phyloP scores from a whole-genome alignment of 345 rosid genomes.

The Erodium maritimum region DNA sequence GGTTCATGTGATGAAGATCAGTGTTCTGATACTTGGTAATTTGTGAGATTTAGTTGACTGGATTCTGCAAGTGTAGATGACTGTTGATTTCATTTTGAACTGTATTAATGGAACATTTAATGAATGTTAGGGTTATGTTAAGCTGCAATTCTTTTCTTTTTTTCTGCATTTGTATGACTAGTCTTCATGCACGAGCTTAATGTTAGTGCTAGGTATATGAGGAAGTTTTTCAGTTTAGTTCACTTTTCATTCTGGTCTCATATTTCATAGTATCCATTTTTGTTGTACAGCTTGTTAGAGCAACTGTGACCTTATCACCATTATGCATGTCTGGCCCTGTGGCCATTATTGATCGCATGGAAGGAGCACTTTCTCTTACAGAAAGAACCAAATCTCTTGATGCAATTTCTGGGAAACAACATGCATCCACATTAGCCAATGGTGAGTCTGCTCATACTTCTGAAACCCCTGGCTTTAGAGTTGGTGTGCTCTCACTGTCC shows the following conservation, averaged over 20 bases:
- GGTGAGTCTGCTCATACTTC: slow-evolving; percentile 42
- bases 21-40: neutral
- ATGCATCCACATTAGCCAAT: slow-evolving; percentile 23
- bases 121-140: too few relatives aligned
- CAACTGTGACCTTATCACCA: slow-evolving; percentile 27
- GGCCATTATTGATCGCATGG: slow-evolving; percentile 37
- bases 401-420: slow-evolving; percentile 30
- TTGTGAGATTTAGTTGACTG: neutral
- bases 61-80: neutral
- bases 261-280: neutral
- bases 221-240: too few relatives aligned
- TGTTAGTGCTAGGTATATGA: too few relatives aligned
- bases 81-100: too few relatives aligned
- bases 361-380: slow-evolving; percentile 35
- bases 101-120: too few relatives aligned
- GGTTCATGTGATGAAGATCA: neutral
- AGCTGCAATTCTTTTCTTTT: neutral
- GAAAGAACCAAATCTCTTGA: slow-evolving; percentile 78
- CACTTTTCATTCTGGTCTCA: neutral
- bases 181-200: too few relatives aligned
- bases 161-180: neutral
- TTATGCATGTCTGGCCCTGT: slow-evolving; percentile 85
- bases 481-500: slow-evolving; percentile 44
- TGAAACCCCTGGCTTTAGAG: slow-evolving; percentile 51
- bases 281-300: slow-evolving; percentile 8